A percentile compares a stretch with the other conserved stretches of the same genome.
These are phyloP conservation scores for Carex cristatella DNA, from an alignment of 176 grass and related monocot genomes.

Conservation along the genomic window DNA sequence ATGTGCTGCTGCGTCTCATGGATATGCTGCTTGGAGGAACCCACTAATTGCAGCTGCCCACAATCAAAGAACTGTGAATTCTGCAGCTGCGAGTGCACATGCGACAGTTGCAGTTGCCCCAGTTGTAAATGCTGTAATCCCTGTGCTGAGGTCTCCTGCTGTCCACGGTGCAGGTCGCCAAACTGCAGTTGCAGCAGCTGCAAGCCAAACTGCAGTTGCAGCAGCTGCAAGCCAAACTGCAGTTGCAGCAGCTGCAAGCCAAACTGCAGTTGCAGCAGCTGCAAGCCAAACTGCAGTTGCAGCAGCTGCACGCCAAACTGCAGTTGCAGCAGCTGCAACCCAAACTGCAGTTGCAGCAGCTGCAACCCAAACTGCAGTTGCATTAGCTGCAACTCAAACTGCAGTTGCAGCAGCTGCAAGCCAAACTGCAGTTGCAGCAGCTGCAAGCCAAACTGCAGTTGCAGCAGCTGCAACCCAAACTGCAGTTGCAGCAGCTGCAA, in stretches of 20 bases:
- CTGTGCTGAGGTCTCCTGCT: conserved; percentile 12
- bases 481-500: conserved; percentile 32
- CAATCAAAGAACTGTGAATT: background rate
- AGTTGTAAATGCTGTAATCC: conserved; percentile 35
- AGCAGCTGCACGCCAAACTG: conserved; percentile 34
- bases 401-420: no score
- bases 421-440: conserved; percentile 10
- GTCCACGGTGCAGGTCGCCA: background rate
- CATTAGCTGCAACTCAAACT: background rate
- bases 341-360: conserved; percentile 9
- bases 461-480: conserved; percentile 24
- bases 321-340: background rate
- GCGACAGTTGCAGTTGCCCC: conserved; percentile 21
- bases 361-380: conserved; percentile 1
- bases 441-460: conserved; percentile 33
- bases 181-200: conserved; percentile 26
- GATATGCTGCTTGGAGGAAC: conserved; percentile 44
- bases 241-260: conserved; percentile 29
- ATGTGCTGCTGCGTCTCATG: conserved; percentile 39
- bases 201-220: conserved; percentile 27
- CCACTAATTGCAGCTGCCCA: conserved; percentile 20
- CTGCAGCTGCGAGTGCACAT: conserved; percentile 2
- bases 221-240: conserved; percentile 31
- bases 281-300: conserved; percentile 5
- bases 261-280: conserved; percentile 5